Base-by-base conservation (phyloP, 345 rosid genomes). In the Anastatica hierochuntica region DNA sequence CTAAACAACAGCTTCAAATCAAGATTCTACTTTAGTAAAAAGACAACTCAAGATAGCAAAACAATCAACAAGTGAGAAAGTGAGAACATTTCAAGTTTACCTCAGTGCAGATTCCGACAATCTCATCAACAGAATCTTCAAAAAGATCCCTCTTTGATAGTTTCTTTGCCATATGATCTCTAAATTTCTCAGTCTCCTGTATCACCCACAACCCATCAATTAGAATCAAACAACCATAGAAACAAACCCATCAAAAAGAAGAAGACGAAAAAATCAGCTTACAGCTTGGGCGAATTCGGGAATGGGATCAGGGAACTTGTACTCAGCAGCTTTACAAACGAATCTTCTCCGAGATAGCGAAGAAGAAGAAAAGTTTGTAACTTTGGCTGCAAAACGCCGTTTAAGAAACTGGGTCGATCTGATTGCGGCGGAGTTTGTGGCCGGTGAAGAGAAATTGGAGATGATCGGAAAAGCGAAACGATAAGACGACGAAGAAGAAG, bases 231-330 rank as follows among this genome's bases (percentile, higher is more conserved):
- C 6, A 55, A n/a, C n/a, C n/a, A n/a, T n/a, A n/a, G n/a, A n/a
- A n/a, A n/a, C n/a, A 11, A 40, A 37, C 16, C 35, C 46, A 19
- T 27, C 26, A 36, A 1, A 39, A 8, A 11, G 40, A 4, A 33
- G 29, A 37, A 21, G 7, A 36, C 6, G 39, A 14, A 8, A 8
- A 49, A 27, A 26, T 14, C 1, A 56, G 59, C 84, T 80, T 64
- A 84, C 98, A 3, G 76, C 71, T 62, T 75, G 85, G 19, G 96
- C 90, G 56, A 90, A 90, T 66, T 87, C 95, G 1, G 96, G 90
- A 64, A 87, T 87, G 11, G 95, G 90, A 75, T 84, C 94, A 0
- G 95, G 96, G 52, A 87, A 87, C 62, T 77, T 74, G 73, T 84
- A 84, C 62, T 81, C 95, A 0, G 85, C 80, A 33, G 83, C 84